A percentile compares a stretch with the other conserved stretches of the same genome.
phyloP scores from a whole-genome alignment of 306 rosid genomes.

The Prunus davidiana region DNA sequence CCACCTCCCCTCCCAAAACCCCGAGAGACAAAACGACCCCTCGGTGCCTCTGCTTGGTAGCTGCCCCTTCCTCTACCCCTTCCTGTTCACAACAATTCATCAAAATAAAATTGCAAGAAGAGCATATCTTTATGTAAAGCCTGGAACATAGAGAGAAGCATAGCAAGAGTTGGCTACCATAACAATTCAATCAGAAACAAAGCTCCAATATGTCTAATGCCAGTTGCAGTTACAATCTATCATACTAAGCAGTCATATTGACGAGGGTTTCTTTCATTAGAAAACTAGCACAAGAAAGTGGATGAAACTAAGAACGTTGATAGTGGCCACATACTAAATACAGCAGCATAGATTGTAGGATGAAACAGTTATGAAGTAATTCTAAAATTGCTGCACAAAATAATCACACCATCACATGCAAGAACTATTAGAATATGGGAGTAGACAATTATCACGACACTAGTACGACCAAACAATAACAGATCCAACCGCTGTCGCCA shows the following conservation, averaged over 20 bases:
- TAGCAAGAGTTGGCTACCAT: background rate
- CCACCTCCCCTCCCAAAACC: conserved; percentile 53
- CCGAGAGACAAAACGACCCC: conserved; percentile 63
- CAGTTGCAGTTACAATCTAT: background rate
- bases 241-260: background rate
- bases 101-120: background rate
- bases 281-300: background rate
- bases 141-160: background rate
- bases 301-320: background rate
- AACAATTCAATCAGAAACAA: background rate
- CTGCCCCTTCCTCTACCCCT: conserved; percentile 89
- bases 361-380: background rate
- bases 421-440: background rate
- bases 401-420: background rate
- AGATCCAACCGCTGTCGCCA: background rate
- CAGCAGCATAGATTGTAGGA: background rate
- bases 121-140: background rate
- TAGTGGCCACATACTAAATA: background rate
- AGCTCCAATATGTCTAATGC: background rate
- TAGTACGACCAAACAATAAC: background rate
- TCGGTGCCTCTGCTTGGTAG: conserved; percentile 66
- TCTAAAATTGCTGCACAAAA: background rate
- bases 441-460: background rate
- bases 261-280: background rate
- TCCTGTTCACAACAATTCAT: conserved; percentile 49